Conservation (phyloP, 768 basidiomycete species). For the Lactarius deliciosus region DNA sequence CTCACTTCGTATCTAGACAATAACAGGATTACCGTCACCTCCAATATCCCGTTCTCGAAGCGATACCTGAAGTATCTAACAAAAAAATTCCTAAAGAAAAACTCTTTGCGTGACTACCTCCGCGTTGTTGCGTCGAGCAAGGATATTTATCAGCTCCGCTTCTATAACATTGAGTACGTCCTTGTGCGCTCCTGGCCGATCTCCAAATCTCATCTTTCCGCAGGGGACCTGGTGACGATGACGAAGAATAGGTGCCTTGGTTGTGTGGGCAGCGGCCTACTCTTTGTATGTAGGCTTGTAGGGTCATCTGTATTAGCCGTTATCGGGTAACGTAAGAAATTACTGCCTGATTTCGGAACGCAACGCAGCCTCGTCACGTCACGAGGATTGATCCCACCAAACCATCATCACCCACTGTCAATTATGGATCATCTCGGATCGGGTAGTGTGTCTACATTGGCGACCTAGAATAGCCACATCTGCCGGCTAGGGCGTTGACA, state of each 20-base stretch:
- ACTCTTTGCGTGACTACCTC: slow-evolving; percentile 93
- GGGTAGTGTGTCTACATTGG: neutral
- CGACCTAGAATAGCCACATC: slow-evolving; percentile 6
- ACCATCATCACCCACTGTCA: neutral
- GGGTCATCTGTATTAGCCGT: too few species aligned
- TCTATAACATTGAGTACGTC: slow-evolving; percentile 89
- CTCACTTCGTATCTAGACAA: slow-evolving; percentile 48
- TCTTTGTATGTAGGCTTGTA: slow-evolving; percentile 3
- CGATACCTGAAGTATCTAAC: slow-evolving; percentile 98
- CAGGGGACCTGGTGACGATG: slow-evolving; percentile 53
- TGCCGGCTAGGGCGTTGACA: neutral
- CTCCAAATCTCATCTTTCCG: slow-evolving; percentile 11
- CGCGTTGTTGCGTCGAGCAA: slow-evolving; percentile 94
- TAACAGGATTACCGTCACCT: slow-evolving; percentile 81
- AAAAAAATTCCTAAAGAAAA: slow-evolving; percentile 99
- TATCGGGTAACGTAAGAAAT: neutral
- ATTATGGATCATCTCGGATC: slow-evolving; percentile 4
- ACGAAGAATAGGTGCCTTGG: slow-evolving; percentile 46
- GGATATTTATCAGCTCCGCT: slow-evolving; percentile 90
- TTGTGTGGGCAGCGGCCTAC: neutral
- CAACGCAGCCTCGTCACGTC: neutral
- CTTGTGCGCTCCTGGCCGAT: slow-evolving; percentile 1
- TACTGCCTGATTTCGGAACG: neutral
- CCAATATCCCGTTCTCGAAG: slow-evolving; percentile 91
- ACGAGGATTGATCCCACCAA: neutral